A percentile compares a stretch with the other conserved stretches of the same genome.
Conservation (phyloP, 176 grass and related monocot species). For the Tillandsia fasciculata region DNA sequence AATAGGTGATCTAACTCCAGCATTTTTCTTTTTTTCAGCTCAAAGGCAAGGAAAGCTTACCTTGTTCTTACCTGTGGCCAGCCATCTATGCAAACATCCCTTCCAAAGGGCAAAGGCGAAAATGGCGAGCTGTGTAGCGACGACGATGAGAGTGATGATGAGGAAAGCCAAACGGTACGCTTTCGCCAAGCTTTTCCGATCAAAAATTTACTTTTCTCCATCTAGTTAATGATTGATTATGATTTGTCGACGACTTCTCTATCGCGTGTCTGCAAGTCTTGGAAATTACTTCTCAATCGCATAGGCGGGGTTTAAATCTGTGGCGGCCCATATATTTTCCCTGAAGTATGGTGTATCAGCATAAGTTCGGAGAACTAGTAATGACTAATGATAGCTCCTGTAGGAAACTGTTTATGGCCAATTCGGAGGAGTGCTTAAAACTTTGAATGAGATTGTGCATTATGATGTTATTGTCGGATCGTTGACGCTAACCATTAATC, state of each 20-base stretch:
- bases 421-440: neutral
- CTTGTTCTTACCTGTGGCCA: constrained; percentile 92
- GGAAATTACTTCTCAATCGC: too few relatives aligned
- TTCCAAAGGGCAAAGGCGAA: constrained; percentile 81
- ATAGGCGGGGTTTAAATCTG: too few relatives aligned
- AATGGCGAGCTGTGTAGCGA: constrained; percentile 75
- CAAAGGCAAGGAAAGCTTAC: constrained; percentile 92
- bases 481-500: too few relatives aligned
- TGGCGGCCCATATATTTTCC: too few relatives aligned
- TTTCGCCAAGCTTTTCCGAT: neutral
- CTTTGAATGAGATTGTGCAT: neutral
- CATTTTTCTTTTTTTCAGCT: constrained; percentile 26
- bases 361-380: neutral
- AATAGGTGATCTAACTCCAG: neutral
- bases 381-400: neutral
- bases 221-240: too few relatives aligned
- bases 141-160: constrained; percentile 37
- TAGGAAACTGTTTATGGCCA: neutral
- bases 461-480: neutral
- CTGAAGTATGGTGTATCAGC: too few relatives aligned
- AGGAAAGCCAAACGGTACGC: constrained; percentile 58
- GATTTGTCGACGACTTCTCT: too few relatives aligned
- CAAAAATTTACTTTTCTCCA: neutral
- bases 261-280: too few relatives aligned
- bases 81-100: constrained; percentile 46